Base-by-base conservation (phyloP, 805 yeast species). In the Lipomyces orientalis region DNA sequence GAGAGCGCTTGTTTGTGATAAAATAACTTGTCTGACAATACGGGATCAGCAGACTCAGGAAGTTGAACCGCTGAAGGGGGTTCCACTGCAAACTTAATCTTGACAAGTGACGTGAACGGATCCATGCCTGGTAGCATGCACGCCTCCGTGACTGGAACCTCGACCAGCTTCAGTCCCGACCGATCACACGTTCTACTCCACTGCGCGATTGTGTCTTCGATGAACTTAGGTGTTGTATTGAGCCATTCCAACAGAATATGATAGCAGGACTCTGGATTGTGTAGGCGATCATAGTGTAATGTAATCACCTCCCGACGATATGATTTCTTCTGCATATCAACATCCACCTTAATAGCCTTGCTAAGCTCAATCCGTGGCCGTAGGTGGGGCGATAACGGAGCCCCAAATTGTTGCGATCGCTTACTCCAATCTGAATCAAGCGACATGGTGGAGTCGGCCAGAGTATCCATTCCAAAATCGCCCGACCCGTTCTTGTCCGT, bases 201-300 rank as follows among this genome's bases (percentile, higher is more conserved):
- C 59, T 86, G 84, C 56, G 83, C 87, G 55, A 93, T 82, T 12
- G 90, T 81, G 71, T 93, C 97, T 66, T 93, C 97, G 60, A 91
- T 87, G 39, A 91, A 80, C 75, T 90, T 90, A 1, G 97, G 90
- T 0, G 98, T 92, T 0, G 97, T 88, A 68, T 90, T 91, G 39
- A 94, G 80, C 99, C 99, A 95, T 76, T 95, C 98, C 14, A 94
- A 77, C 58, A 97, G 82, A 39, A 95, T 84, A 75, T 94, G 98
- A 80, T 88, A 95, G 75, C 98, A 93, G 74, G 93, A 97, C 72
- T 90, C 94, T 0, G 98, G 97, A 75, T 93, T 94, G 76, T 93
- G 97, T 2, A 93, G 93, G 56, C 88, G 84, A 76, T 95, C 99
- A 75, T 91, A 91, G 78, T 94, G 98, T 0, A 95, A 92, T 5